A percentile compares a stretch with the other conserved stretches of the same genome.
phyloP scores from a whole-genome alignment of 495 filamentous ascomycete species.

The Tetracladium marchalianum region DNA sequence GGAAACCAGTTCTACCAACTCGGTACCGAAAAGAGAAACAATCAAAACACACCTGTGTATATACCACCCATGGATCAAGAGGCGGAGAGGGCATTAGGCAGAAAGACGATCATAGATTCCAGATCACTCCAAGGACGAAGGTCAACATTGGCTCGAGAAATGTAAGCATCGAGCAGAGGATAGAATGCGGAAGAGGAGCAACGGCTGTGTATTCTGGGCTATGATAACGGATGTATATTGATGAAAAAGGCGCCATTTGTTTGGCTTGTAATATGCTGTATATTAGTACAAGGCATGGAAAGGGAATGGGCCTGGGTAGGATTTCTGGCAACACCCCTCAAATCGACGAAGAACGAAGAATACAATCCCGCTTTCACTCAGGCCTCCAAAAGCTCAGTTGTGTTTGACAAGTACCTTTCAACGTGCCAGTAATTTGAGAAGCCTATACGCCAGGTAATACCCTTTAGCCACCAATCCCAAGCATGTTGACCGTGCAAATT shows the following conservation, averaged over 20 bases:
- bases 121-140: conserved; percentile 71
- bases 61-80: conserved; percentile 57
- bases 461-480: too few relatives aligned
- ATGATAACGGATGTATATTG: conserved; percentile 13
- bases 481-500: too few relatives aligned
- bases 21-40: conserved; percentile 82
- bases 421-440: too few relatives aligned
- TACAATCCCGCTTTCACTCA: too few relatives aligned
- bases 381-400: too few relatives aligned
- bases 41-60: conserved; percentile 60
- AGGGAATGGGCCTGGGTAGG: background rate
- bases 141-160: conserved; percentile 52
- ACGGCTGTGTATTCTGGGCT: conserved; percentile 65
- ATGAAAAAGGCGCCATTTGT: too few relatives aligned
- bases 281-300: background rate
- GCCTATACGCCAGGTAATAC: too few relatives aligned
- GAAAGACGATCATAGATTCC: conserved; percentile 66
- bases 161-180: conserved; percentile 72
- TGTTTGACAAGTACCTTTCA: too few relatives aligned
- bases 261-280: conserved; percentile 3
- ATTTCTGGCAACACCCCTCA: conserved; percentile 2
- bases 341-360: background rate
- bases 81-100: conserved; percentile 34
- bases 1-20: conserved; percentile 90
- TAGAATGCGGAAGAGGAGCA: conserved; percentile 77